Base-by-base conservation (phyloP, 2,329 filamentous ascomycete species). In the Aureobasidium namibiae region DNA sequence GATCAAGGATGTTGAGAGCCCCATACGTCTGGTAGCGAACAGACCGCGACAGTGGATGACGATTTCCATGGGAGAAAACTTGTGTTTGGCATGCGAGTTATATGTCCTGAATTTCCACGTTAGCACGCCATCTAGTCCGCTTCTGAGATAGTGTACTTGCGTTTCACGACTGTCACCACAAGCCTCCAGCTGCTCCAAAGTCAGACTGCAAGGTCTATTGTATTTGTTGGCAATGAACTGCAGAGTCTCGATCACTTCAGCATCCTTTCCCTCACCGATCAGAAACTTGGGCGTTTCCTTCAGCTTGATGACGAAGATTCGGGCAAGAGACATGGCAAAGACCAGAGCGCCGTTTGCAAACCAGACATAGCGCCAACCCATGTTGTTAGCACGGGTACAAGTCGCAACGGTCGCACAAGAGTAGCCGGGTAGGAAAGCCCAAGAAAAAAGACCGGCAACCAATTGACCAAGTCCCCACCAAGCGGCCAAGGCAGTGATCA, bases 41-140 rank as follows among this genome's bases (percentile, higher is more conserved):
- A 91, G 78, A 2, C 86, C 87, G 16, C 76, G 75, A 24, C 90
- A 67, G 66, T 91, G 87, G 21, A 79, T 65, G 4, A 62, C 63
- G 8, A 79, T 64, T 44, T 78, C 74, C 2, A 63, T 69, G 13
- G 74, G 68, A 1, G 71, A 74, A 14, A 36, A 50, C 23, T 36
- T 50, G 64, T 71, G 73, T 65, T 67, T 71, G 41, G 52, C 65
- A 62, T 70, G 52, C 61, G 73, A 63, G 60, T 69, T 60, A 16
- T 23, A 45, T 24, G 23, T 45, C 13, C 41, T 24, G 41, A 1
- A 4, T 3, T 2, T 16, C 7, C 1, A 2, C 0, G 23, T 44
- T 7, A 44, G 41, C 8, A 13, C 2, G 29, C 23, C 24, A 14
- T 44, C 21, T 26, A 2, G 14, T 11, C 10, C 29, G 29, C 10